Evolutionary conservation across 2,329 filamentous ascomycete genomes (phyloP).

Genomic region (Cytospora piceae): DNA sequence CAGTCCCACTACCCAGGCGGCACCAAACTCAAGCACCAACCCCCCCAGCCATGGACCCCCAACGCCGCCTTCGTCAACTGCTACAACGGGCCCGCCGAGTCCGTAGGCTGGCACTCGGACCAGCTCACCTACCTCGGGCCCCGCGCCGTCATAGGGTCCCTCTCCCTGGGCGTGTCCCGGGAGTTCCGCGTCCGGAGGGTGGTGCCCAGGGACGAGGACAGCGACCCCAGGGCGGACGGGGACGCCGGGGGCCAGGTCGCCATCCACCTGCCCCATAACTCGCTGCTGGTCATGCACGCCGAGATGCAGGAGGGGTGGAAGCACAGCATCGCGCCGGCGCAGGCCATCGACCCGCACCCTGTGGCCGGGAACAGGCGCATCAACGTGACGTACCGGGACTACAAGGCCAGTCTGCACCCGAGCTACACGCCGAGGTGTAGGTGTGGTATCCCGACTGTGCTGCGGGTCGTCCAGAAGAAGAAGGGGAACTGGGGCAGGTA

Average conservation of each 20-base stretch:
- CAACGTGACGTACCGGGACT: constrained; percentile 93
- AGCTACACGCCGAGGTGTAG: constrained; percentile 75
- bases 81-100: constrained; percentile 80
- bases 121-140: constrained; percentile 93
- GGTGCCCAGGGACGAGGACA: constrained; percentile 64
- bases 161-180: constrained; percentile 88
- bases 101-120: constrained; percentile 90
- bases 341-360: constrained; percentile 82
- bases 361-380: constrained; percentile 79
- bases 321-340: constrained; percentile 77
- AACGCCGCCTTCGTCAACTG: constrained; percentile 96
- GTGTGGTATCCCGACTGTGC: constrained; percentile 69
- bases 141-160: constrained; percentile 81
- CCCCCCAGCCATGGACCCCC: constrained; percentile 72
- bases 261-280: constrained; percentile 94
- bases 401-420: constrained; percentile 77
- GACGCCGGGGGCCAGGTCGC: constrained; percentile 84
- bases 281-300: constrained; percentile 91
- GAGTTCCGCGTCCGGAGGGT: constrained; percentile 88
- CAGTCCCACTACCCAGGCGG: constrained; percentile 67
- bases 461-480: constrained; percentile 81
- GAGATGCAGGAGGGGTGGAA: constrained; percentile 99
- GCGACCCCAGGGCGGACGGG: constrained; percentile 40
- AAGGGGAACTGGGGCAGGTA: constrained; percentile 74
- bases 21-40: constrained; percentile 78